Evolutionary conservation across 768 basidiomycete genomes (phyloP), one percentile per base, ranked within the genome.

Genomic region (Naganishia onofrii): DNA sequence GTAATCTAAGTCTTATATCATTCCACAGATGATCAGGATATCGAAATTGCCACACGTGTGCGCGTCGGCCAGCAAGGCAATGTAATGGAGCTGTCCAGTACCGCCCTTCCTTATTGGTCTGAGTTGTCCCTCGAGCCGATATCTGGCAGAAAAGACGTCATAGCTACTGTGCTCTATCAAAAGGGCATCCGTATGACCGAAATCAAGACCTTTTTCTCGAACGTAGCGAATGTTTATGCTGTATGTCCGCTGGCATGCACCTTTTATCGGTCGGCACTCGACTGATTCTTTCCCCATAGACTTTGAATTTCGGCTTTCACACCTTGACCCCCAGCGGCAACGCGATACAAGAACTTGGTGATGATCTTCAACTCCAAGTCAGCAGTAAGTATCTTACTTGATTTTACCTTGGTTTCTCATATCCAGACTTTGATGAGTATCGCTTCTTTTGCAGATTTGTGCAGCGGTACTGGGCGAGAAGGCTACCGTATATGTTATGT

Each of bases 51-150:
- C 31, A 21, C 31, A 12, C 54, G 70, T 19, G 42, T 67, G 19
- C 67, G 65, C n/a, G 48, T 68, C 26, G 44, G 66, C 12, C 53
- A 36, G 10, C n/a, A 26, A 29, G 71, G 67, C 21, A 44, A 51
- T 17, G 38, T 66, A 0, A 55, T 67, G 21, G 57, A 56, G 19
- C 28, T 72, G 9, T 51, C 48, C 13, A 53, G 29, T 15, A 23
- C 29, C 13, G 55, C 71, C 6, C 13, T 72, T 3, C 31, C 56
- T 28, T 57, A 53, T 26, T 72, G 71, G 71, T 51, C 19, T 15
- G 29, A 67, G 36, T 48, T 72, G 13, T 60, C 67, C 17, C 54
- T 72, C 23, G 52, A 42, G 21, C 71, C 71, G 3, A 26, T 65
- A 21, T 60, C 38, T 48, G 71, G 71, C 17, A 51, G 15, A 32